Conservation (phyloP, 192 early-diverging fungal species). For the Powellomyces hirtus region DNA sequence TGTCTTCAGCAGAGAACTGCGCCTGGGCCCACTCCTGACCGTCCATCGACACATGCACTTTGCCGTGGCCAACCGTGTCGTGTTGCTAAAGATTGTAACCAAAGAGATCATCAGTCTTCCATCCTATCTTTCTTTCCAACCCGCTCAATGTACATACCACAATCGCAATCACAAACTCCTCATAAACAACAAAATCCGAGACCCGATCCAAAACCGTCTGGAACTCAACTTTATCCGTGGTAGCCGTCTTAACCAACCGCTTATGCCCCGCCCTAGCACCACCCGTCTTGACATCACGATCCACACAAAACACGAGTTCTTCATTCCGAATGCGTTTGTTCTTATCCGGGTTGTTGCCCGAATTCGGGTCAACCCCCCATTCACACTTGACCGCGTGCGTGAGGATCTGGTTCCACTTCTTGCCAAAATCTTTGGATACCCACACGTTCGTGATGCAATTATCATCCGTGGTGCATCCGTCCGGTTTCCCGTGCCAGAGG, state of each 20-base stretch:
- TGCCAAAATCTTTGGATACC: background rate
- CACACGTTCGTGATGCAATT: background rate
- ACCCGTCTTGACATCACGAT: conserved; percentile 55
- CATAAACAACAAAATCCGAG: conserved; percentile 50
- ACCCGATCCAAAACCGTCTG: conserved; percentile 5
- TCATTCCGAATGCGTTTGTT: conserved; percentile 52
- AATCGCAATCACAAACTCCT: conserved; percentile 82
- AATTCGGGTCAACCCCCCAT: conserved; percentile 53
- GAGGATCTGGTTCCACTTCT: background rate
- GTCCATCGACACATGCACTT: conserved; percentile 72
- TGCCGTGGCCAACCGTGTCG: background rate
- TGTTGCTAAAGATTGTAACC: background rate
- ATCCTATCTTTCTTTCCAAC: background rate
- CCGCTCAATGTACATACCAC: conserved; percentile 28
- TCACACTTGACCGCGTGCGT: conserved; percentile 54
- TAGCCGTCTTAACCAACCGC: conserved; percentile 27
- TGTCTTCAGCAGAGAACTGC: conserved; percentile 74
- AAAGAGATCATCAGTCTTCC: background rate
- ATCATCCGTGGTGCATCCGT: background rate
- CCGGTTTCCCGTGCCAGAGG: conserved; percentile 47
- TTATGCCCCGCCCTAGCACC: conserved; percentile 47
- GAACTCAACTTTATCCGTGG: conserved; percentile 19
- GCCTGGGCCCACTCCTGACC: conserved; percentile 69
- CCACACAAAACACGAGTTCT: conserved; percentile 73
- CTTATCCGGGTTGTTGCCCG: too few species aligned